phyloP scores from a whole-genome alignment of 1,284 basidiomycete species.

The Mycena citricolor region DNA sequence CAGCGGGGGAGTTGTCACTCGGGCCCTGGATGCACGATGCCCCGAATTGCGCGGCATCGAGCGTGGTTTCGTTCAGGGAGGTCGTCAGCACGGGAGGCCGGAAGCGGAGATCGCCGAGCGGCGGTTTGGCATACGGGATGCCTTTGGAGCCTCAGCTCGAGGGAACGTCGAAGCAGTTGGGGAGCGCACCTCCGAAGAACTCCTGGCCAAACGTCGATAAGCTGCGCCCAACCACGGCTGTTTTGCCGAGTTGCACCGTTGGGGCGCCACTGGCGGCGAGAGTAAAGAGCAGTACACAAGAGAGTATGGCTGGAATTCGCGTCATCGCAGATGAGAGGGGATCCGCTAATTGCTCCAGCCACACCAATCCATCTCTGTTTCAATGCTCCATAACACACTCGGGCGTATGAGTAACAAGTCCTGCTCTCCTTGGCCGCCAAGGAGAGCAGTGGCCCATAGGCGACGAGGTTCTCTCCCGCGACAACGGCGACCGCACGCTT shows the following conservation, averaged over 20 bases:
- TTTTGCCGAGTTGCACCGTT: constrained; percentile 7
- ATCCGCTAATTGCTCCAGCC: no score
- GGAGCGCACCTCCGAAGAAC: constrained; percentile 10
- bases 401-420: no score
- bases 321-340: no score
- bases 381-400: no score
- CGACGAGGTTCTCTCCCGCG: no score
- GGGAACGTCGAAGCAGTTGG: background rate
- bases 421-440: no score
- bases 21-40: constrained; percentile 35
- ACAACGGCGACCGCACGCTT: no score
- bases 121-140: constrained; percentile 12
- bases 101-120: constrained; percentile 9
- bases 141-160: background rate
- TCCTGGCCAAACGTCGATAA: background rate
- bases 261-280: no score
- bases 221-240: constrained; percentile 1
- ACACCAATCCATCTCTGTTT: no score
- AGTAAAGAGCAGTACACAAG: no score
- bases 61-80: constrained; percentile 26
- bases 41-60: constrained; percentile 41
- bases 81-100: constrained; percentile 8
- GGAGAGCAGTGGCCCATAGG: no score
- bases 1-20: constrained; percentile 5
- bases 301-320: no score